Percentiles rank a stretch among this genome's conserved stretches.
Evolutionary conservation across 495 filamentous ascomycete genomes (phyloP).

Genomic region (Cladorrhinum samala): DNA sequence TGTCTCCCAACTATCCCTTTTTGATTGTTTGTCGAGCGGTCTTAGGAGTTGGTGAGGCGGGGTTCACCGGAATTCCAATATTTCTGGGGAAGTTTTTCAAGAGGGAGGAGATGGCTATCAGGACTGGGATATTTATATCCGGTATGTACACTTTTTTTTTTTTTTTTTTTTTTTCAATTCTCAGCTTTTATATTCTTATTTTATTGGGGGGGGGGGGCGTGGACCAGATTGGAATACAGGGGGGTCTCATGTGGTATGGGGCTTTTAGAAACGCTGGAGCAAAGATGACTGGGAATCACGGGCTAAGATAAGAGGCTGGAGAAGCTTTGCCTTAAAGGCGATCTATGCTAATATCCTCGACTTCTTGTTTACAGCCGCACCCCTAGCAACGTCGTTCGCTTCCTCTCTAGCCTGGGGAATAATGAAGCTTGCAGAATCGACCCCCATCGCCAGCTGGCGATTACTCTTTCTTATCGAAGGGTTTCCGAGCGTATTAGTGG

Average conservation of each 20-base stretch:
- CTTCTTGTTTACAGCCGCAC: slow-evolving; percentile 67
- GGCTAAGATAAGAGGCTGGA: too few relatives aligned
- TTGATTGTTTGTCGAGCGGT: slow-evolving; percentile 61
- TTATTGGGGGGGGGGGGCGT: too few relatives aligned
- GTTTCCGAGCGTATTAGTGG: slow-evolving; percentile 64
- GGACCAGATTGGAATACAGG: too few relatives aligned
- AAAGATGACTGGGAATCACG: too few relatives aligned
- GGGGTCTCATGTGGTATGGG: too few relatives aligned
- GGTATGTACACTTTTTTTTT: slow-evolving; percentile 43
- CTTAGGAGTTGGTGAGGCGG: slow-evolving; percentile 68
- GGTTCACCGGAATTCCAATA: slow-evolving; percentile 73
- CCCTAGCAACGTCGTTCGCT: slow-evolving; percentile 76
- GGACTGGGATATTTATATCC: slow-evolving; percentile 74
- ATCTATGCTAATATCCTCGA: too few relatives aligned
- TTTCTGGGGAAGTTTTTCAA: slow-evolving; percentile 84
- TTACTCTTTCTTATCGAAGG: slow-evolving; percentile 85
- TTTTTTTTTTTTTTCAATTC: too few relatives aligned
- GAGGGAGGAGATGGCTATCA: slow-evolving; percentile 70
- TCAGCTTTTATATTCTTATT: too few relatives aligned
- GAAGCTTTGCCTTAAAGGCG: too few relatives aligned
- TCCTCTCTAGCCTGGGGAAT: slow-evolving; percentile 80
- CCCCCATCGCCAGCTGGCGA: slow-evolving; percentile 71
- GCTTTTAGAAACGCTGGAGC: too few relatives aligned
- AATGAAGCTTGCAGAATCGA: slow-evolving; percentile 51
- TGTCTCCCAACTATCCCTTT: slow-evolving; percentile 63